Evolutionary conservation across 2,329 filamentous ascomycete species (phyloP).

Genomic region (Trichocomaceae sp.): DNA sequence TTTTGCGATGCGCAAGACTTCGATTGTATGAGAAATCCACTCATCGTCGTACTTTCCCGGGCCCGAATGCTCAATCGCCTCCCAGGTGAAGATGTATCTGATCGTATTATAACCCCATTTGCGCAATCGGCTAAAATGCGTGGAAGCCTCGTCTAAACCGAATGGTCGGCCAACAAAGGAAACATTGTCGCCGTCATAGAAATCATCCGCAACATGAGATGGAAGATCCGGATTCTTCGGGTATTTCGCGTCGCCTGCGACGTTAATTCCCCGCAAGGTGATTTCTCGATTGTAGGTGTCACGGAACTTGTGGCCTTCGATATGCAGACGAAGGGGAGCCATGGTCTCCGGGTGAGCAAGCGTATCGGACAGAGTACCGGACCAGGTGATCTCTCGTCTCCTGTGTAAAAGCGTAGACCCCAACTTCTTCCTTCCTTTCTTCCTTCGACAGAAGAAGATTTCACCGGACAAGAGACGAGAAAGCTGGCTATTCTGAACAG

Average conservation of each 20-base stretch:
- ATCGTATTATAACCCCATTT: conserved; percentile 95
- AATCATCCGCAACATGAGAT: conserved; percentile 68
- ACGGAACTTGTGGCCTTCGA: conserved; percentile 79
- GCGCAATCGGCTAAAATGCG: conserved; percentile 78
- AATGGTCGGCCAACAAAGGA: conserved; percentile 87
- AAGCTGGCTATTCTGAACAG: not conserved
- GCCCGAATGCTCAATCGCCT: conserved; percentile 89
- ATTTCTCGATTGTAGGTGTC: conserved; percentile 78
- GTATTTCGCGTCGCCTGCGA: conserved; percentile 83
- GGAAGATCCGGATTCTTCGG: conserved; percentile 74
- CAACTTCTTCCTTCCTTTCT: not conserved
- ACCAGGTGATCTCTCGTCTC: not conserved
- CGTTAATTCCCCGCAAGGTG: conserved; percentile 86
- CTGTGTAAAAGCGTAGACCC: not conserved
- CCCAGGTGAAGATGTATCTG: conserved; percentile 96
- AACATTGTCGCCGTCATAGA: conserved; percentile 89
- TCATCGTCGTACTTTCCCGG: conserved; percentile 90
- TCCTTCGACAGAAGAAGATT: not conserved
- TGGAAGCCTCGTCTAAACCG: conserved; percentile 69
- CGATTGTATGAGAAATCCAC: conserved; percentile 86
- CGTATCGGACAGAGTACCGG: not conserved
- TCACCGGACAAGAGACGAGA: not conserved
- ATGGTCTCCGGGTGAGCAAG: conserved; percentile 41
- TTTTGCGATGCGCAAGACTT: conserved; percentile 74
- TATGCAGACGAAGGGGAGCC: conserved; percentile 68